A percentile compares a stretch with the other conserved stretches of the same genome.
Evolutionary conservation across 495 filamentous ascomycete genomes (phyloP).

Genomic region (Thozetella sp.): DNA sequence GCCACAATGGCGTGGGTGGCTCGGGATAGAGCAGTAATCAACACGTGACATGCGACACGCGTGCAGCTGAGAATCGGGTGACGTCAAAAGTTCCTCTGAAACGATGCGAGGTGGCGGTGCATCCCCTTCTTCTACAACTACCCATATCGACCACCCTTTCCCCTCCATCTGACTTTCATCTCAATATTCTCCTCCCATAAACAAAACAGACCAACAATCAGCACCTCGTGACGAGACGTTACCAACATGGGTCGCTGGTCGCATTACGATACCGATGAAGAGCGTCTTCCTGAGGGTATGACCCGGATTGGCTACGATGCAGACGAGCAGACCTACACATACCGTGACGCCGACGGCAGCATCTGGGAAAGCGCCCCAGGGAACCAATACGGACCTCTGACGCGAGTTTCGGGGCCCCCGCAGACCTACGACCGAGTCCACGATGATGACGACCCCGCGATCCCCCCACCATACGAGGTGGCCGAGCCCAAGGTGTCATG

Average conservation of each 20-base stretch:
- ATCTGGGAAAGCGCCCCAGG: constrained; percentile 39
- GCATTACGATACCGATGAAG: constrained; percentile 35
- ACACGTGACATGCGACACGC: too few relatives aligned
- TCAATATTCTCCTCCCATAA: too few relatives aligned
- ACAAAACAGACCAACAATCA: too few relatives aligned
- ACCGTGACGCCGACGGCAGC: constrained; percentile 26
- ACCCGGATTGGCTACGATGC: constrained; percentile 46
- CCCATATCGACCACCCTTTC: too few relatives aligned
- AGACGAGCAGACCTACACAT: constrained; percentile 43
- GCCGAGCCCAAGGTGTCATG: constrained; percentile 17
- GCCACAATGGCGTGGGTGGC: too few relatives aligned
- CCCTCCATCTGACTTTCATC: too few relatives aligned
- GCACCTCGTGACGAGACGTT: too few relatives aligned
- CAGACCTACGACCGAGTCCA: background rate
- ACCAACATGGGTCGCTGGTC: constrained; percentile 30
- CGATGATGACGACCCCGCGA: background rate
- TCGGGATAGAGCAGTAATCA: too few relatives aligned
- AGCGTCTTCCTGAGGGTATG: constrained; percentile 47
- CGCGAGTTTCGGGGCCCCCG: constrained; percentile 12
- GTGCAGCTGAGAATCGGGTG: too few relatives aligned
- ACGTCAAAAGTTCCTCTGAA: too few relatives aligned
- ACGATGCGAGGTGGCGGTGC: too few relatives aligned
- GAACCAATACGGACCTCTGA: constrained; percentile 34
- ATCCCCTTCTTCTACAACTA: too few relatives aligned
- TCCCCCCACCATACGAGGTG: background rate